Evolutionary conservation across 345 rosid genomes (phyloP).

Genomic region (Eucalyptus regnans): DNA sequence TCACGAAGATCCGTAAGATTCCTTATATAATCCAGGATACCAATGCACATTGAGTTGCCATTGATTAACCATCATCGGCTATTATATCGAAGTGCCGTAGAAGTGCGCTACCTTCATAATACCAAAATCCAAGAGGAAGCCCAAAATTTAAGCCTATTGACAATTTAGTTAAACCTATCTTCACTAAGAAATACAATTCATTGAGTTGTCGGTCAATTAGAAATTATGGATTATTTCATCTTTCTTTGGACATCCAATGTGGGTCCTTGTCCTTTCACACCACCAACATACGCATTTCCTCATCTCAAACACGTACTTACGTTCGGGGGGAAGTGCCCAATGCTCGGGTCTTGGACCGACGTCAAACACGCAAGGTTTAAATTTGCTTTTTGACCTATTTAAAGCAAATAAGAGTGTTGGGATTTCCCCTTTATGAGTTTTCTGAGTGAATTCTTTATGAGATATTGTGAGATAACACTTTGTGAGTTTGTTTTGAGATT

Average conservation of each 20-base stretch:
- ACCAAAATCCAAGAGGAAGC: no score
- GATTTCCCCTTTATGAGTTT: neutral
- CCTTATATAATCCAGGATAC: no score
- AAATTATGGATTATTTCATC: neutral
- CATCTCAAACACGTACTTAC: neutral
- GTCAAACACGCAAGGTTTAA: neutral
- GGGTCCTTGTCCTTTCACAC: neutral
- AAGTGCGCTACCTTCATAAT: no score
- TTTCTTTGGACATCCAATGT: neutral
- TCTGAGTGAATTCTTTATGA: neutral
- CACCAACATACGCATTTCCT: neutral
- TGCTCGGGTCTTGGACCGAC: neutral
- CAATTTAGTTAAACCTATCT: neutral
- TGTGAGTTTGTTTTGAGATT: neutral
- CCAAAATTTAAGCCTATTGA: neutral
- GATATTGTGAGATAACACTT: neutral
- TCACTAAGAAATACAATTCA: neutral
- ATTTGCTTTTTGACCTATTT: neutral
- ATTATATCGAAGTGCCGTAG: no score
- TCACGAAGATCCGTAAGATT: no score
- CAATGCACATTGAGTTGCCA: no score
- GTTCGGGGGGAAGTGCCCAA: neutral
- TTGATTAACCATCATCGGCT: no score
- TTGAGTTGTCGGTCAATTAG: neutral
- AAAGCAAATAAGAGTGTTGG: neutral